phyloP scores from a whole-genome alignment of 306 rosid species.

The Adenanthera pavonina region DNA sequence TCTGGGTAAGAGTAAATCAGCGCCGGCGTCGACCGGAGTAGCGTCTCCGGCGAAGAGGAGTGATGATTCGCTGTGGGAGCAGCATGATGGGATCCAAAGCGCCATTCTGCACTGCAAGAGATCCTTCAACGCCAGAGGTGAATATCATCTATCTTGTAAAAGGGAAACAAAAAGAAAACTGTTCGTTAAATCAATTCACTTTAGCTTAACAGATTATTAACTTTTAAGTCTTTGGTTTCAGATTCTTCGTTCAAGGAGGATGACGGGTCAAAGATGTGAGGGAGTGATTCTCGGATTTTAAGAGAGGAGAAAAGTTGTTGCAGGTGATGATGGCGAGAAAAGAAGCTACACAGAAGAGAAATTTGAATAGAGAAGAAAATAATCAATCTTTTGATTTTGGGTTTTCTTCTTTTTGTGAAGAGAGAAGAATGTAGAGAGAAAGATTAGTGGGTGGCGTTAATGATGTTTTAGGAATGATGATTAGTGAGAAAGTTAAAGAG shows the following conservation, averaged over 20 bases:
- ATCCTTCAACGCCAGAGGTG: constrained; percentile 75
- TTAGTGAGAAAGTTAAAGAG: constrained; percentile 45
- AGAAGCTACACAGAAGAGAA: constrained; percentile 16
- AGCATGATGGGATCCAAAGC: constrained; percentile 86
- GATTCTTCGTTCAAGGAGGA: constrained; percentile 49
- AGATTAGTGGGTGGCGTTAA: neutral
- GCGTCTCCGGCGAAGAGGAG: constrained; percentile 57
- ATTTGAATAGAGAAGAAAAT: neutral
- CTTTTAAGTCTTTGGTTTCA: neutral
- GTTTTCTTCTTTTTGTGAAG: constrained; percentile 38
- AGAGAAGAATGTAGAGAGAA: constrained; percentile 1
- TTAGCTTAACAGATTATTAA: neutral
- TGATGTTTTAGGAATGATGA: constrained; percentile 41
- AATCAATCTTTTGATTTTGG: neutral
- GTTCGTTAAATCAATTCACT: too few species aligned
- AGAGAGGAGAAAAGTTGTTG: constrained; percentile 5
- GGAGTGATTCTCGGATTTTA: neutral
- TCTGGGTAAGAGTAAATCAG: constrained; percentile 73
- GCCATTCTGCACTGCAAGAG: constrained; percentile 93
- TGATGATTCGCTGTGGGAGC: constrained; percentile 75
- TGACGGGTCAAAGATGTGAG: constrained; percentile 30
- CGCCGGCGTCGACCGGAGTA: constrained; percentile 45
- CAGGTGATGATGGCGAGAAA: constrained; percentile 1
- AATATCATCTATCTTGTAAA: too few species aligned
- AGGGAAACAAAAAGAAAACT: neutral